A percentile compares a stretch with the other conserved stretches of the same genome.
Evolutionary conservation across 2,329 filamentous ascomycete genomes (phyloP).

Genomic region (Pseudogymnoascus sp.): DNA sequence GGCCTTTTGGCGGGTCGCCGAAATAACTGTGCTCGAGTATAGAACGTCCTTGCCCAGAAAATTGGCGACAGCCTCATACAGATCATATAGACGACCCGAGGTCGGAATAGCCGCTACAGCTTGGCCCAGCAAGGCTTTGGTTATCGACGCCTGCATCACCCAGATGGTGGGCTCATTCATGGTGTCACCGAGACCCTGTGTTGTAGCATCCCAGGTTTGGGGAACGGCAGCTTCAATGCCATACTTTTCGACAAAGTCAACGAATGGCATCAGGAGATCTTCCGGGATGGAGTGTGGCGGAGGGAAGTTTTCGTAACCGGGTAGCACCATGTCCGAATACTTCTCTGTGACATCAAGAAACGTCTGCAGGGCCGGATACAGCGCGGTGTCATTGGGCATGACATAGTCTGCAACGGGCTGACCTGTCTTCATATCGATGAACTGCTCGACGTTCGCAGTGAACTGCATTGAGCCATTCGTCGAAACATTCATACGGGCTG

Average conservation of each 20-base stretch:
- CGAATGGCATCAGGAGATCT: constrained; percentile 20
- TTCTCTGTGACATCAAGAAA: constrained; percentile 16
- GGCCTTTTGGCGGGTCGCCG: constrained; percentile 12
- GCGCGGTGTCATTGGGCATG: constrained; percentile 10
- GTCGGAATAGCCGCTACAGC: constrained; percentile 17
- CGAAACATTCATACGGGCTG: constrained; percentile 27
- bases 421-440: constrained; percentile 29
- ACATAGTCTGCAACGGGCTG: constrained; percentile 12
- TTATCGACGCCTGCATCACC: constrained; percentile 20
- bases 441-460: constrained; percentile 14
- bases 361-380: constrained; percentile 10
- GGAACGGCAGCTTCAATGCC: neutral
- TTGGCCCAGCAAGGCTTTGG: constrained; percentile 17
- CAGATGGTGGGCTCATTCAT: constrained; percentile 37
- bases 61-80: constrained; percentile 17
- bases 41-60: constrained; percentile 19
- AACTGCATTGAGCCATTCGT: constrained; percentile 25
- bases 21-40: constrained; percentile 19
- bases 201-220: neutral
- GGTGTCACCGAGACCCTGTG: constrained; percentile 37
- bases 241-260: constrained; percentile 20
- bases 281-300: constrained; percentile 14
- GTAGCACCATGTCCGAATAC: constrained; percentile 19
- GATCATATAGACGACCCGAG: constrained; percentile 18
- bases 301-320: constrained; percentile 8